These are phyloP conservation scores for Stemphylium vesicarium DNA, from an alignment of 2,329 filamentous ascomycete genomes.

Conservation along the genomic window DNA sequence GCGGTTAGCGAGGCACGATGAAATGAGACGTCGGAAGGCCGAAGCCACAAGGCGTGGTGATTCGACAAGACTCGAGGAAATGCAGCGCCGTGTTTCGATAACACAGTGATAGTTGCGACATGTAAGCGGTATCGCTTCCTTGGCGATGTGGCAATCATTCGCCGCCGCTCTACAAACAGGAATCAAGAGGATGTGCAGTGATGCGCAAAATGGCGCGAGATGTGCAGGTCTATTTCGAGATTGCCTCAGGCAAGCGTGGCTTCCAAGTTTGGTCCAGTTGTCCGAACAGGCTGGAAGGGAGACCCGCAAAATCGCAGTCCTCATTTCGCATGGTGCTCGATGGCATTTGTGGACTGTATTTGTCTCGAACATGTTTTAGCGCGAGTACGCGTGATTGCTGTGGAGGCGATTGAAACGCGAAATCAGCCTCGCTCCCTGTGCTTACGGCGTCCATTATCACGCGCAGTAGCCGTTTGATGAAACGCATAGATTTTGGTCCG, in stretches of 20 bases:
- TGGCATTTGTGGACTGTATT: neutral
- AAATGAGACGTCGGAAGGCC: slow-evolving; percentile 13
- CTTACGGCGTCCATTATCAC: neutral
- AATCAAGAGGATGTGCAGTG: slow-evolving; percentile 5
- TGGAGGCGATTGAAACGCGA: neutral
- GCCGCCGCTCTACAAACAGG: slow-evolving; percentile 1
- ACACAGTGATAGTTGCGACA: neutral
- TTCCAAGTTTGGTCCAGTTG: slow-evolving; percentile 2
- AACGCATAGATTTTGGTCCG: neutral
- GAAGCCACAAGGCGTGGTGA: slow-evolving; percentile 10
- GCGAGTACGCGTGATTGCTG: slow-evolving; percentile 1
- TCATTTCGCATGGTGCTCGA: slow-evolving; percentile 15
- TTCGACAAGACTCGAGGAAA: slow-evolving; percentile 7
- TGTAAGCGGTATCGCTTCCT: neutral
- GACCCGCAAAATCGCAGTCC: slow-evolving; percentile 4
- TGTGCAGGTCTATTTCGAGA: slow-evolving; percentile 18
- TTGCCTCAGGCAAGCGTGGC: neutral
- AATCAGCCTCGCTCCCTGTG: slow-evolving; percentile 1
- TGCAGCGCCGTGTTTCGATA: slow-evolving; percentile 7
- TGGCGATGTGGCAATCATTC: slow-evolving; percentile 13
- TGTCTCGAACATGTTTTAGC: slow-evolving; percentile 1
- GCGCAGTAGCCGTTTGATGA: slow-evolving; percentile 3
- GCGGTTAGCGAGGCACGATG: slow-evolving; percentile 13
- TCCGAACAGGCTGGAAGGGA: slow-evolving; percentile 3
- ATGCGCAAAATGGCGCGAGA: slow-evolving; percentile 12